A percentile compares a stretch with the other conserved stretches of the same genome.
Evolutionary conservation across 2,329 filamentous ascomycete genomes (phyloP).

Genomic region (Fusarium verrucosum): DNA sequence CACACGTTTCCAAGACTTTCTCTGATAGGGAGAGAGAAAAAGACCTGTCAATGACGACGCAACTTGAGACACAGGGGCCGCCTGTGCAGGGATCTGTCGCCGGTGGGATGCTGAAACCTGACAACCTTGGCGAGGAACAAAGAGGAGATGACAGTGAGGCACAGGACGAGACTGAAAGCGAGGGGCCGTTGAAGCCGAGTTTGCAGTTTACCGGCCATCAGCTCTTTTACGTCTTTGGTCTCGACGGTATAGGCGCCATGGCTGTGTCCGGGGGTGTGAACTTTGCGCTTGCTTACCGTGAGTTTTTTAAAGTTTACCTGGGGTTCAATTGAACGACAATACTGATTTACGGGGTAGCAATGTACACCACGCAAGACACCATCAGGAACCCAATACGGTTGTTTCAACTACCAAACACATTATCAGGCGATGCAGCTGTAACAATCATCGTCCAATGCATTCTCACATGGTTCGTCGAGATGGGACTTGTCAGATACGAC

Average conservation of each 20-base stretch:
- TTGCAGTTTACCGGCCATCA: constrained; percentile 55
- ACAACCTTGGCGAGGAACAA: constrained; percentile 22
- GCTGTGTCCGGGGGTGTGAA: constrained; percentile 61
- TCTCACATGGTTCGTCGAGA: constrained; percentile 62
- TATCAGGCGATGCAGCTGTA: constrained; percentile 59
- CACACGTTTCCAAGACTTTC: not conserved
- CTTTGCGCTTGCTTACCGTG: constrained; percentile 62
- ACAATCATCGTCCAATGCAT: constrained; percentile 62
- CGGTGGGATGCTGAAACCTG: constrained; percentile 13
- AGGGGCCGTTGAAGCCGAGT: constrained; percentile 51
- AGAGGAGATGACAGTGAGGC: not conserved
- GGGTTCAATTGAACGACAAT: not conserved
- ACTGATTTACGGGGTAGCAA: constrained; percentile 50
- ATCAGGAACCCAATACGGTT: constrained; percentile 54
- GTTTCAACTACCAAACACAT: constrained; percentile 61
- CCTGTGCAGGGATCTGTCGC: constrained; percentile 23
- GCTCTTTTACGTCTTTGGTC: constrained; percentile 58
- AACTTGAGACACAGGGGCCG: constrained; percentile 38
- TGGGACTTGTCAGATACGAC: constrained; percentile 58
- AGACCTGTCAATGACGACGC: constrained; percentile 24
- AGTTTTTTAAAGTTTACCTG: constrained; percentile 5
- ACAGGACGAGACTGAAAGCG: constrained; percentile 2
- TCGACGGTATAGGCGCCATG: constrained; percentile 59
- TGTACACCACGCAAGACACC: constrained; percentile 56
- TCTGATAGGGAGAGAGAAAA: constrained; percentile 6